These are phyloP conservation scores for Fusarium metavorans DNA, from an alignment of 2,329 filamentous ascomycete genomes.

Conservation along the genomic window DNA sequence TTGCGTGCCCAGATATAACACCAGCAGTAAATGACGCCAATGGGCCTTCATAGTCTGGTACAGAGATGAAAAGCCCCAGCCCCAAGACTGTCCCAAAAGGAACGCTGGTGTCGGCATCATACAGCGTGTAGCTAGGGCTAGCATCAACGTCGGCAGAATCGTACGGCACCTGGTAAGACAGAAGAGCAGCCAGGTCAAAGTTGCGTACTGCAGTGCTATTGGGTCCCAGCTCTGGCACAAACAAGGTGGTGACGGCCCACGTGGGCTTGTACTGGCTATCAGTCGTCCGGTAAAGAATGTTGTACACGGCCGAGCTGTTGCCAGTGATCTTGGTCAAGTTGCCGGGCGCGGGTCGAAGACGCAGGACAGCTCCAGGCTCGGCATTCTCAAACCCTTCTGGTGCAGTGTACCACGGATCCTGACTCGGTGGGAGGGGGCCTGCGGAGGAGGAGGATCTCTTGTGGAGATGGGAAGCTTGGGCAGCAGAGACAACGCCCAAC, in stretches of 20 bases:
- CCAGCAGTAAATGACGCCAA: conserved; percentile 58
- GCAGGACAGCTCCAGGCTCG: conserved; percentile 39
- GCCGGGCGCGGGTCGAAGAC: conserved; percentile 38
- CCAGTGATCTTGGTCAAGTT: conserved; percentile 34
- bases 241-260: conserved; percentile 42
- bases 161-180: conserved; percentile 41
- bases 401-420: conserved; percentile 43
- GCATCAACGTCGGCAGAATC: conserved; percentile 40
- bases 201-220: conserved; percentile 20
- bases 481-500: conserved; percentile 17
- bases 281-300: conserved; percentile 42
- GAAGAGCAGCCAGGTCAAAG: conserved; percentile 32
- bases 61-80: conserved; percentile 48
- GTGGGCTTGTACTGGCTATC: conserved; percentile 39
- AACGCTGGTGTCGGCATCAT: not conserved
- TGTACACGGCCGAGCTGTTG: conserved; percentile 38
- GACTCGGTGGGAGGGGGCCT: conserved; percentile 28
- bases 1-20: conserved; percentile 57
- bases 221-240: conserved; percentile 30
- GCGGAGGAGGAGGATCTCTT: conserved; percentile 12
- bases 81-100: conserved; percentile 20
- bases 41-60: conserved; percentile 61
- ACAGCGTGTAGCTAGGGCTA: conserved; percentile 35
- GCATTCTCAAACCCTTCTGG: conserved; percentile 32
- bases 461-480: conserved; percentile 8